phyloP scores from a whole-genome alignment of 139 green algal genomes.

The Tetradesmus lagerheimii region DNA sequence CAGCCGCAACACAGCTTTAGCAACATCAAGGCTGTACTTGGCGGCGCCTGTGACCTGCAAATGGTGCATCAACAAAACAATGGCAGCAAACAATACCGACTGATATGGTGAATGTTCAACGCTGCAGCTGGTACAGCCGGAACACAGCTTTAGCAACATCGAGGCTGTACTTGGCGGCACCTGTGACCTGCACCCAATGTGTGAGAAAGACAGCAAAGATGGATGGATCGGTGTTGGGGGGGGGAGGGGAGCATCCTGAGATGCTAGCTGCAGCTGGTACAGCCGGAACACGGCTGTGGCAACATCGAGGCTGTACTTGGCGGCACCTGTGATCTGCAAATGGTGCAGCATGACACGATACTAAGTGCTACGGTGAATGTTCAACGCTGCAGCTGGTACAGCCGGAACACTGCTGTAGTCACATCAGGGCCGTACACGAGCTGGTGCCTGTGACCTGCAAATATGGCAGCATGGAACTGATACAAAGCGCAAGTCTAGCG shows the following conservation, averaged over 20 bases:
- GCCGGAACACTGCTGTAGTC: not conserved
- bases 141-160: slow-evolving; percentile 67
- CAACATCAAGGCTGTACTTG: slow-evolving; percentile 61
- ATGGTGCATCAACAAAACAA: too few relatives aligned
- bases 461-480: too few relatives aligned
- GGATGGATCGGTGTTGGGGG: too few relatives aligned
- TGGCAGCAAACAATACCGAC: too few relatives aligned
- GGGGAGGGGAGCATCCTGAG: too few relatives aligned
- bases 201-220: too few relatives aligned
- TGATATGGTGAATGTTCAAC: too few relatives aligned
- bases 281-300: slow-evolving; percentile 67
- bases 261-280: slow-evolving; percentile 70
- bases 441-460: not conserved
- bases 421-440: not conserved
- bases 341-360: too few relatives aligned
- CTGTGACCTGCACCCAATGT: too few relatives aligned
- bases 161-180: slow-evolving; percentile 52
- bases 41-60: slow-evolving; percentile 10
- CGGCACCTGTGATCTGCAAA: slow-evolving; percentile 10
- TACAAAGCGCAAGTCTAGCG: too few relatives aligned
- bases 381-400: too few relatives aligned
- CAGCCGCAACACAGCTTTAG: slow-evolving; percentile 64
- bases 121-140: slow-evolving; percentile 61
- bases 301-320: slow-evolving; percentile 59
- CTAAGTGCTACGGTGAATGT: too few relatives aligned